Evolutionary conservation across 2,329 filamentous ascomycete genomes (phyloP), one percentile per base, ranked within the genome.

Genomic region (Coniella vitis): DNA sequence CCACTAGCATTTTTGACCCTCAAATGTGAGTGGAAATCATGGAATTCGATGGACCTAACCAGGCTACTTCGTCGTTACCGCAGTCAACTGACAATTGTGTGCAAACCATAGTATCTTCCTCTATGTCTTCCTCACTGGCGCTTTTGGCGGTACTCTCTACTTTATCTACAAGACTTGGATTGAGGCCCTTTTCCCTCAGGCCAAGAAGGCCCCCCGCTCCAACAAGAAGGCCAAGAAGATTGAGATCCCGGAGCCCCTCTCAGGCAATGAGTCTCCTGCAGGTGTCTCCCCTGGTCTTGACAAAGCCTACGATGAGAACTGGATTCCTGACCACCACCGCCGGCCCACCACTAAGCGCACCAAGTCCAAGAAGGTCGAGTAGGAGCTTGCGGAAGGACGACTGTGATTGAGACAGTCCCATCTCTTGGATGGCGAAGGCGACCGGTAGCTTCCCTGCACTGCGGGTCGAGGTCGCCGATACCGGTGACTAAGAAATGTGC

Each of bases 101-200:
- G 13, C 12, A 29, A 29, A 29, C 13, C 14, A 13, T 48, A 97
- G 93, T 65, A 89, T 97, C 72, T 98, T 98, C 83, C 83, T 98
- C 55, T 97, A 97, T 76, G 76, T 95, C 65, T 84, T 97, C 75
- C 86, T 98, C 60, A 75, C 84, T 47, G 83, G 78, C 54, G 79
- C 77, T 55, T 94, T 95, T 65, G 81, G 71, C 56, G 90, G 86
- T 54, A 89, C 84, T 47, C 80, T 86, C 65, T 96, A 91, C 81
- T 95, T 95, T 70, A 89, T 96, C 72, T 98, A 98, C 81, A 93
- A 86, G 75, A 95, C 91, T 62, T 97, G 91, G 90, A 86, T 98
- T 70, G 87, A 90, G 61, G 84, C 90, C 13, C 86, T 98, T 65
- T 95, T 97, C 77, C 91, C 93, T 42, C 89, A 95, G 76, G 83